These are phyloP conservation scores for Pseudogymnoascus sp. DNA, from an alignment of 2,329 filamentous ascomycete genomes.

Conservation along the genomic window DNA sequence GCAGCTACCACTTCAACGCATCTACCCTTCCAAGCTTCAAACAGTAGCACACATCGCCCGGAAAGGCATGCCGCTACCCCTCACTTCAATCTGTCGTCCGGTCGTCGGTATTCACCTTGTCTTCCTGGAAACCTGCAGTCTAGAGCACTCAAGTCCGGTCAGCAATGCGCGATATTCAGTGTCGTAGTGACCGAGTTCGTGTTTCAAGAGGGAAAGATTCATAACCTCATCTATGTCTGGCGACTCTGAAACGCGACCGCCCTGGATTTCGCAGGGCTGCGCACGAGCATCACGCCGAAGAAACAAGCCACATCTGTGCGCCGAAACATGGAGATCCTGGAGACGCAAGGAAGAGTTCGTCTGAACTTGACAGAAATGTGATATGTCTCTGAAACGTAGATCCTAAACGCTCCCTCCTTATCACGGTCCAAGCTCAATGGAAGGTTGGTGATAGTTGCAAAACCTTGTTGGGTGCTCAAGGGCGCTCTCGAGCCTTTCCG, in stretches of 20 bases:
- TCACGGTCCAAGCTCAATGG: not conserved
- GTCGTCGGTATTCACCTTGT: not conserved
- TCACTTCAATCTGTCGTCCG: not conserved
- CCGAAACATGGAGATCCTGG: not conserved
- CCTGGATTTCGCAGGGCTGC: not conserved
- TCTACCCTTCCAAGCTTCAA: slow-evolving; percentile 5
- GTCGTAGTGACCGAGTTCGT: not conserved
- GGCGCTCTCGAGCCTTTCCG: not conserved
- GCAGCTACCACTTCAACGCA: not conserved
- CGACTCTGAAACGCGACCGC: slow-evolving; percentile 4
- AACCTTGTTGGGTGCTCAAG: not conserved
- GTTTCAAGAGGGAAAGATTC: not conserved
- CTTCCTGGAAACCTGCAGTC: not conserved
- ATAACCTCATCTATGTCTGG: not conserved
- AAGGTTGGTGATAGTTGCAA: not conserved
- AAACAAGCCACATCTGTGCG: not conserved
- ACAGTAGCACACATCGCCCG: not conserved
- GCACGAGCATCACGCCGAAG: not conserved
- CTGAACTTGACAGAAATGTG: not conserved
- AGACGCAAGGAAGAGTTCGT: not conserved
- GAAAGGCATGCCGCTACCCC: not conserved
- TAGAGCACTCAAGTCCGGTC: not conserved
- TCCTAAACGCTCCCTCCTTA: not conserved
- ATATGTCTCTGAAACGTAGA: not conserved
- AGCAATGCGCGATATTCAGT: not conserved